A percentile compares a stretch with the other conserved stretches of the same genome.
phyloP scores from a whole-genome alignment of 2,329 filamentous ascomycete species.

The Colletotrichum euphorbiae region DNA sequence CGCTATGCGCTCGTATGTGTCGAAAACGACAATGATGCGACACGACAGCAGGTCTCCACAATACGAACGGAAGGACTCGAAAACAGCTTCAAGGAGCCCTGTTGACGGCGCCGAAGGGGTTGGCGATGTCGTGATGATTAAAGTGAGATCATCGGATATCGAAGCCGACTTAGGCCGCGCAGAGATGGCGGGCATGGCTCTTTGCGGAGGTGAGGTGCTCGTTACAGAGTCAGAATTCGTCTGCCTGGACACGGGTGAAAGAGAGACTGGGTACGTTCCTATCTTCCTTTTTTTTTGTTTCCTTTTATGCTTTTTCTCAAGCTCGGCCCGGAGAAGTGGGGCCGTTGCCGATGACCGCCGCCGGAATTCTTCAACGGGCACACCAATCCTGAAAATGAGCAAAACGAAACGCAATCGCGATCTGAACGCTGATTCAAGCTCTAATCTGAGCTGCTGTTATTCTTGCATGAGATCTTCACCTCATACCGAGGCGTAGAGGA shows the following conservation, averaged over 20 bases:
- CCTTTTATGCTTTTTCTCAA: background rate
- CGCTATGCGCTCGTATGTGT: constrained; percentile 62
- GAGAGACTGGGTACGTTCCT: constrained; percentile 19
- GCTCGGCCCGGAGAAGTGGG: constrained; percentile 6
- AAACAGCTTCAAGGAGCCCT: constrained; percentile 60
- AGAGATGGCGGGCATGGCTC: constrained; percentile 18
- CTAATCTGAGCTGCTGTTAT: too few relatives aligned
- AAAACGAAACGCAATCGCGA: too few relatives aligned
- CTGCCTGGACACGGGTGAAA: background rate
- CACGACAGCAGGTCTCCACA: constrained; percentile 57
- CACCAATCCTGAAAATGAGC: background rate
- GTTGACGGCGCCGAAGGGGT: constrained; percentile 66
- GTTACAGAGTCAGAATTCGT: constrained; percentile 2
- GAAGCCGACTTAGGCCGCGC: background rate
- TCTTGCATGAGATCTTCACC: too few relatives aligned
- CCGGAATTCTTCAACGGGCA: background rate
- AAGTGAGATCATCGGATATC: constrained; percentile 48
- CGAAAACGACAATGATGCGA: constrained; percentile 62
- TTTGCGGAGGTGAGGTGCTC: background rate
- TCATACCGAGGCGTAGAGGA: too few relatives aligned
- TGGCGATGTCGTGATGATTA: constrained; percentile 66
- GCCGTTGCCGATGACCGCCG: background rate
- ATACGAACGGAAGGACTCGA: constrained; percentile 58
- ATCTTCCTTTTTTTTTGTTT: background rate
- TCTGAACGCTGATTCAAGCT: too few relatives aligned